Evolutionary conservation across 1,284 basidiomycete genomes (phyloP), one percentile per base, ranked within the genome.

Genomic region (Stygiomarasmius scandens): DNA sequence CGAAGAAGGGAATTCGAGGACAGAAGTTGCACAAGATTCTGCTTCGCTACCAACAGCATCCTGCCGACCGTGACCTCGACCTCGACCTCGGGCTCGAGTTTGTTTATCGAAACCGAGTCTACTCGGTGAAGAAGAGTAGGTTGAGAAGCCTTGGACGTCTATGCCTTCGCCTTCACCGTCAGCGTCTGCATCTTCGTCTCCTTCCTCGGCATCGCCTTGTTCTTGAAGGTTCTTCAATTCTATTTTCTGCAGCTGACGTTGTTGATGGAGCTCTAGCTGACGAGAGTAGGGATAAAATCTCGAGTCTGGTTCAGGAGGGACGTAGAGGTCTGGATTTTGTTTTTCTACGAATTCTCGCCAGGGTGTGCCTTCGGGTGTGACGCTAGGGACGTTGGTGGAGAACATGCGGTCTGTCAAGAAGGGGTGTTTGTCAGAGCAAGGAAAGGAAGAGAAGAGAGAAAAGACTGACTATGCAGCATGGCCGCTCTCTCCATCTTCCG

Each of bases 401-500:
- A 97, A 90, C 1, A 88, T 89, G 27, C 95, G 90, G 70, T 91
- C 95, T 97, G 62, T 25, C 48, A 52, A 50, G 14, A 11, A 9
- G 20, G 25, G 48, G 10, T 16, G 20, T 11, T 9, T 5, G 25
- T 9, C 12, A 14, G 22, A 29, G 34, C 11, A 29, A 44, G 19
- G 25, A 54, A 24, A 44, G 16, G 55, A 58, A 60, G 43, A 55
- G 60, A 38, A 9, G 43, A 29, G n/a, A 41, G 23, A 43, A 25
- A 16, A 41, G 49, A 77, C 90, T 67, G 67, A 97, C 95, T 95
- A 71, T 99, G 96, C 51, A 98, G 71, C 41, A 91, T 84, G 0
- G 96, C 96, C 44, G 87, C 85, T 66, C 84, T 88, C 70, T 96
- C 96, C 85, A 98, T 94, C 52, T 84, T 83, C 61, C 80, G 81